Evolutionary conservation across 306 rosid species (phyloP), one percentile per base, ranked within the genome.

Genomic region (Chamaecrista fasciculata): DNA sequence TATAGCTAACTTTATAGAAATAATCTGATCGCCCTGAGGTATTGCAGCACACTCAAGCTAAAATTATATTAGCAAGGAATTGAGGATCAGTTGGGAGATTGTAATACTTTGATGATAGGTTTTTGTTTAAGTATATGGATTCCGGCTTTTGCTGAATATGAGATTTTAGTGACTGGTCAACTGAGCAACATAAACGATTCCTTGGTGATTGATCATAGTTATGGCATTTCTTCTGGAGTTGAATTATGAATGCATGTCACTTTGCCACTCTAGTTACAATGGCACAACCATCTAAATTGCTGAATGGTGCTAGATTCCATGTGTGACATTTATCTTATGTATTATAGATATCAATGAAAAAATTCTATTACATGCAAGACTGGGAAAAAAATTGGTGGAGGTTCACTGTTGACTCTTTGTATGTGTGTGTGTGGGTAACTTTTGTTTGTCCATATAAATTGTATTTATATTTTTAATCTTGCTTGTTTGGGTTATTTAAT

Each of bases 71-170:
- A 11, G 29, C 31, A 18, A 47, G 53, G 53, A 16, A 24, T 10
- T 18, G 51, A 16, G 24, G 4, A 16, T 28, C 8, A 10, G 51
- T 46, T 46, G 1, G 48, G 66, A 28, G 44, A 60, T 36, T 60
- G 66, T 21, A 60, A 36, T 36, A 8, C 72, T 1, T 47, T 0
- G 51, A 52, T 16, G 48, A 20, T 33, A 49, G 52, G 34, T 49
- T 21, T 60, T 31, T 67, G 43, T 50, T 24, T 49, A 7, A 67
- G 53, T 20, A 64, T 44, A 67, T 16, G 29, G 71, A 29, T 44
- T 28, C 6, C 18, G 66, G 56, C 44, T 6, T 23, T 55, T 29
- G 66, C 44, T 15, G 8, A 25, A 46, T 29, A 26, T 42, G 49
- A 5, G 37, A 16, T 23, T 26, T 12, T 5, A 56, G 57, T 42